These are phyloP conservation scores for Phialocephala sp. DNA, from an alignment of 2,329 filamentous ascomycete species.

Conservation along the genomic window DNA sequence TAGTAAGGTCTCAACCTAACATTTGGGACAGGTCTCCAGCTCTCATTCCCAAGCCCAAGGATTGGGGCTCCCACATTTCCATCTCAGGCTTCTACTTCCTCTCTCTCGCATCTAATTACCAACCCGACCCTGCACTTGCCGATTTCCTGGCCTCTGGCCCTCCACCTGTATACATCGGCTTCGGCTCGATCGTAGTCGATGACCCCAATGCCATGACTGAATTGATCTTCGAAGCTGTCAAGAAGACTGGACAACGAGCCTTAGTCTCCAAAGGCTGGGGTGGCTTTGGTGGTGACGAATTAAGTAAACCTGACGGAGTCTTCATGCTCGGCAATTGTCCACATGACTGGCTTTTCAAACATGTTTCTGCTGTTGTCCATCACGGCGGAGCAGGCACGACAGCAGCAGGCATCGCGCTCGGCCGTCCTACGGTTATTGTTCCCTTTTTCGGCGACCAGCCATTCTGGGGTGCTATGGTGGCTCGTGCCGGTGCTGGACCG, in stretches of 20 bases:
- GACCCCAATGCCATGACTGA: constrained; percentile 70
- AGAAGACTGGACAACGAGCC: constrained; percentile 68
- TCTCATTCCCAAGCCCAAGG: constrained; percentile 67
- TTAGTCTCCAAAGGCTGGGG: constrained; percentile 79
- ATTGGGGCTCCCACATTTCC: constrained; percentile 73
- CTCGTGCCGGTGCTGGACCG: constrained; percentile 67
- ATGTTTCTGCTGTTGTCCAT: constrained; percentile 69
- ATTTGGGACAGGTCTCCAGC: constrained; percentile 49
- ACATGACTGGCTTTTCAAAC: constrained; percentile 78
- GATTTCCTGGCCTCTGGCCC: constrained; percentile 61
- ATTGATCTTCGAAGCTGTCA: constrained; percentile 72
- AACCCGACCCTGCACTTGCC: constrained; percentile 59
- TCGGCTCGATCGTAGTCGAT: constrained; percentile 77
- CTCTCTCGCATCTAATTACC: constrained; percentile 61
- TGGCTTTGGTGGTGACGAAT: constrained; percentile 61
- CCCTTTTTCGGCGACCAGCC: constrained; percentile 82
- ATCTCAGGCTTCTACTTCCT: constrained; percentile 80
- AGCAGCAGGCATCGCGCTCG: constrained; percentile 73
- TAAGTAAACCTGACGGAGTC: constrained; percentile 59
- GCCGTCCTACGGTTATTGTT: constrained; percentile 71
- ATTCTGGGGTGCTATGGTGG: constrained; percentile 77
- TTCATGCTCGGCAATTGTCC: constrained; percentile 76
- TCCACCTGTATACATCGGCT: constrained; percentile 74
- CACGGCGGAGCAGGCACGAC: constrained; percentile 79
- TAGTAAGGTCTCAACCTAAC: background rate